Evolutionary conservation across 495 filamentous ascomycete species (phyloP), one percentile per base, ranked within the genome.

Genomic region (Chaetomium tenue): DNA sequence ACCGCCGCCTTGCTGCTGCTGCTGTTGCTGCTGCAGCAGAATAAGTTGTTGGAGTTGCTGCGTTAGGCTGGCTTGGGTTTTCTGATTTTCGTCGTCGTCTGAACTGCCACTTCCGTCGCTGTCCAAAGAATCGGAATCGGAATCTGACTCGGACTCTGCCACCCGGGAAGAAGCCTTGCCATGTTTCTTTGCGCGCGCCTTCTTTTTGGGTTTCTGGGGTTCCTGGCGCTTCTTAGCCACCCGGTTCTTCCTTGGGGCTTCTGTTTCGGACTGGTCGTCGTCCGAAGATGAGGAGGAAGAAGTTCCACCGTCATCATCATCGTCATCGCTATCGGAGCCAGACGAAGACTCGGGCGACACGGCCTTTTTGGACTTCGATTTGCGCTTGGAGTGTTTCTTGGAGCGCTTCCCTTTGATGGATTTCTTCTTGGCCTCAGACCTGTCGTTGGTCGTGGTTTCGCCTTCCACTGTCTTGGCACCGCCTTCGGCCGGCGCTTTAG

Each of bases 211-310:
- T 53, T 75, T 78, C 37, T 70, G 70, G 16, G 51, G 26, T 16
- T 76, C 71, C 30, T 73, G 76, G 3, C 70, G 74, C 72, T 81
- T 83, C 73, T 75, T 79, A 55, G 74, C 67, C n/a, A 68, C 63
- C 46, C 71, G 74, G 68, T 80, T 80, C 61, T 74, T 79, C 68
- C 76, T 78, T 57, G 71, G 46, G 18, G 50, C 59, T 50, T 76
- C 77, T 5, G 68, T 67, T 44, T 75, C 75, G 9, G 74, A 68
- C 40, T 67, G 65, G 42, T 57, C 69, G 13, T 68, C 66, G 20
- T 70, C 68, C 1, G 69, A 72, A 26, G 72, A 68, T 16, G 75
- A 76, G 7, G 68, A 71, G 0, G 72, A 71, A 15, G 74, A 75
- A 33, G 72, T 70, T 30, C 53, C 58, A 37, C 5, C 40, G 15